phyloP scores from a whole-genome alignment of 2,329 filamentous ascomycete species.

The Talaromyces sp. region DNA sequence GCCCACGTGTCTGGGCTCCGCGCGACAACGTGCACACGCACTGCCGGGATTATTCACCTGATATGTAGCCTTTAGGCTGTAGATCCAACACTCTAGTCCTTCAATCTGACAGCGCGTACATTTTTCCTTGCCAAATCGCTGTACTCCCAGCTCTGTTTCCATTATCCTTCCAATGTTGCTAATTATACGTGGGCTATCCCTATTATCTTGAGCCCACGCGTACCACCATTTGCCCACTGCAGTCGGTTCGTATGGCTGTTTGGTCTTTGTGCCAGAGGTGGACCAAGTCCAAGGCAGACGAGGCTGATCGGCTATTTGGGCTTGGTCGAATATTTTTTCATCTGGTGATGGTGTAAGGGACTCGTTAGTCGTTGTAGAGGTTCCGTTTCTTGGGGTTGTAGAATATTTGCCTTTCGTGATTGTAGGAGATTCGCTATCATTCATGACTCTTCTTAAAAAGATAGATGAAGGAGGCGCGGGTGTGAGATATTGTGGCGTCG shows the following conservation, averaged over 20 bases:
- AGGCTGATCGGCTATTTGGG: background rate
- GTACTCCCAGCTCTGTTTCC: slow-evolving; percentile 5
- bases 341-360: too few relatives aligned
- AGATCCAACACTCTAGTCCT: background rate
- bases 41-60: slow-evolving; percentile 4
- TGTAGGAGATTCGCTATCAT: background rate
- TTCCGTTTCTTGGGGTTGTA: too few relatives aligned
- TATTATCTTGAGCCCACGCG: background rate
- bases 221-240: slow-evolving; percentile 3
- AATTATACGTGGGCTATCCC: background rate
- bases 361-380: background rate
- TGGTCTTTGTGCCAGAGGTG: background rate
- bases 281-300: background rate
- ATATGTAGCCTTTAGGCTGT: background rate
- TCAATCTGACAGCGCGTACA: background rate
- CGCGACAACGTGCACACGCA: slow-evolving; percentile 5
- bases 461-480: background rate
- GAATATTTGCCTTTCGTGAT: too few relatives aligned
- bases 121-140: background rate
- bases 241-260: background rate
- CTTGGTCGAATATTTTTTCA: background rate
- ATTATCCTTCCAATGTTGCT: slow-evolving; percentile 9
- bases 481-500: background rate
- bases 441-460: background rate
- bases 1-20: background rate